Evolutionary conservation across 139 green algal genomes (phyloP).

Genomic region (Auxenochlorella protothecoides): DNA sequence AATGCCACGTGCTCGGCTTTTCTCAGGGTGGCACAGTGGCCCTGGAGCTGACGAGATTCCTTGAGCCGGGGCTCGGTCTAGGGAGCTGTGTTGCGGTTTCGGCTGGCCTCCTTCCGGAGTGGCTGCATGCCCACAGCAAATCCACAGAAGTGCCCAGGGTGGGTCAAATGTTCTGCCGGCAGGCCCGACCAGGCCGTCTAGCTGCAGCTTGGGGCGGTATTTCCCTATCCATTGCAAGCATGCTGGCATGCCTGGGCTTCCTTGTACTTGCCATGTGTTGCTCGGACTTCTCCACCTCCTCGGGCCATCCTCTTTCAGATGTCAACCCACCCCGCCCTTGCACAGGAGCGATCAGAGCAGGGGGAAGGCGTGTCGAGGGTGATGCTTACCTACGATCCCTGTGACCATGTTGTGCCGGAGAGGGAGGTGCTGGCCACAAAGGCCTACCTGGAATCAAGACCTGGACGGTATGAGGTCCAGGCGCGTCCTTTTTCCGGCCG

Average conservation of each 20-base stretch:
- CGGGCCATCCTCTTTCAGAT: too few relatives aligned
- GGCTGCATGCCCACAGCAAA: neutral
- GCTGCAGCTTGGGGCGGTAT: neutral
- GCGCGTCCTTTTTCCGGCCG: too few relatives aligned
- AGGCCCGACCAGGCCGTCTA: neutral
- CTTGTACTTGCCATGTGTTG: too few relatives aligned
- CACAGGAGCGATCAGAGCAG: too few relatives aligned
- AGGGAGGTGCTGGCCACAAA: too few relatives aligned
- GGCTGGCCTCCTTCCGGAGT: constrained; percentile 4
- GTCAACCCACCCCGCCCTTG: too few relatives aligned
- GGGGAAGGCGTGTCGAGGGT: too few relatives aligned
- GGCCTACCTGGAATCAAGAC: too few relatives aligned
- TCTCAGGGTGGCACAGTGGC: constrained; percentile 28
- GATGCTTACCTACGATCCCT: too few relatives aligned
- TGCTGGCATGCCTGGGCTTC: neutral
- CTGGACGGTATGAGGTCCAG: too few relatives aligned
- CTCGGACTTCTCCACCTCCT: too few relatives aligned
- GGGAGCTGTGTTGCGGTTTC: constrained; percentile 10
- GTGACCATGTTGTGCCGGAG: too few relatives aligned
- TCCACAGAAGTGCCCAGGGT: constrained; percentile 1
- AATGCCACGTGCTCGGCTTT: constrained; percentile 27
- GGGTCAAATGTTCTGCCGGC: neutral
- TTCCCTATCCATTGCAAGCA: neutral
- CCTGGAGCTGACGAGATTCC: constrained; percentile 11
- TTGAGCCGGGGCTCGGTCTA: neutral